A percentile compares a stretch with the other conserved stretches of the same genome.
Conservation (phyloP, 805 yeast species). For the Metschnikowia cerradonensis region DNA sequence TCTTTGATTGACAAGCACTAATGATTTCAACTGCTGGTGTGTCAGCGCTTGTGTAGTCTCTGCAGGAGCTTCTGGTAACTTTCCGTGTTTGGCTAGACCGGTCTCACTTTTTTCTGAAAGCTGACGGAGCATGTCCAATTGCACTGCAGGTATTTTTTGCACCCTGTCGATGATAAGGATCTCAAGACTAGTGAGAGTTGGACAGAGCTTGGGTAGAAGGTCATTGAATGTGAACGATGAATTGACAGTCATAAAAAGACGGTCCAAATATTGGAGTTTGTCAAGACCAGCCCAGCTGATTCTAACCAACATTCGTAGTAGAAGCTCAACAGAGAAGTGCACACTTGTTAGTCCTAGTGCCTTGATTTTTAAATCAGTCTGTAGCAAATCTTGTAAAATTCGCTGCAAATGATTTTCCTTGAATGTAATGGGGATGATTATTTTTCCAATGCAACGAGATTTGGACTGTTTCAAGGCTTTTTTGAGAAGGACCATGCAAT, state of each 20-base stretch:
- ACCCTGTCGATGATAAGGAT: background rate
- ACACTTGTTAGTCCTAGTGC: background rate
- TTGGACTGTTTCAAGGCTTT: constrained; percentile 18
- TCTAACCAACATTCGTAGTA: constrained; percentile 24
- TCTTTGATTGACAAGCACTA: constrained; percentile 1
- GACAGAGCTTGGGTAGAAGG: constrained; percentile 16
- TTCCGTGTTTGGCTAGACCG: background rate
- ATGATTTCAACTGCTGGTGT: background rate
- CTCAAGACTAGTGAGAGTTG: constrained; percentile 22
- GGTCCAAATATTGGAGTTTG: background rate
- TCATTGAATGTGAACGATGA: constrained; percentile 14
- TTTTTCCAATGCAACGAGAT: constrained; percentile 17
- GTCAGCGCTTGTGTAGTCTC: background rate
- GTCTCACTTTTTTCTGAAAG: background rate
- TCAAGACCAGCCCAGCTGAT: constrained; percentile 25
- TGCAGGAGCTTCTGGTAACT: background rate
- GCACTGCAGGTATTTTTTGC: background rate
- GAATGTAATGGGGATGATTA: constrained; percentile 22
- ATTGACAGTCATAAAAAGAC: constrained; percentile 21
- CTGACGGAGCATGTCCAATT: background rate
- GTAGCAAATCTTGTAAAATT: constrained; percentile 12
- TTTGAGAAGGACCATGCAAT: constrained; percentile 28
- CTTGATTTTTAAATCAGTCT: background rate
- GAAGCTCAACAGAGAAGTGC: constrained; percentile 22
- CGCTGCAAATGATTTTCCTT: constrained; percentile 23